Conservation (phyloP, 306 rosid genomes). For the Senna tora region DNA sequence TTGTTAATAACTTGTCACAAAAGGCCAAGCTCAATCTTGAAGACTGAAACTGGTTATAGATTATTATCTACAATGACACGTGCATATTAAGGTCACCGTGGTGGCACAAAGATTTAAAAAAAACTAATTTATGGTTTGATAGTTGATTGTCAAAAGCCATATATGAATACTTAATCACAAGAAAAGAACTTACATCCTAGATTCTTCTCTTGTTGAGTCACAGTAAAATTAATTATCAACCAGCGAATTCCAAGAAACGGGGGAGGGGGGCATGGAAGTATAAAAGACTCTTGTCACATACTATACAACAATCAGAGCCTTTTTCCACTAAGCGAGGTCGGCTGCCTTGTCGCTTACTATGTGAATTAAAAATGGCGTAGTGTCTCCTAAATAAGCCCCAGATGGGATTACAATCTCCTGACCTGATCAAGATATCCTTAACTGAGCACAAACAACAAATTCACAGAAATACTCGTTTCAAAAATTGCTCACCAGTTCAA, state of each 20-base stretch:
- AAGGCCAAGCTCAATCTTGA: too few species aligned
- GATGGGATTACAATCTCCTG: neutral
- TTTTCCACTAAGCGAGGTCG: too few species aligned
- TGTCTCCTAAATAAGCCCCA: neutral
- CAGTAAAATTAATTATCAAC: too few species aligned
- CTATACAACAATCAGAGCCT: too few species aligned
- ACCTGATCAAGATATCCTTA: neutral
- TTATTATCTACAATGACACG: too few species aligned
- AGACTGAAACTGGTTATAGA: too few species aligned
- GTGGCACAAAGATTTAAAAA: neutral
- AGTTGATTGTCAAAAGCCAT: neutral
- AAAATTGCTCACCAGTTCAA: conserved; percentile 16
- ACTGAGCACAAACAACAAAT: conserved; percentile 27
- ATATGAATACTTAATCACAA: neutral
- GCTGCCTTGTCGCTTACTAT: too few species aligned
- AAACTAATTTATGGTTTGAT: neutral
- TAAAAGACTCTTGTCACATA: too few species aligned
- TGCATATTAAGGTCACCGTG: neutral
- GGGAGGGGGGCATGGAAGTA: neutral
- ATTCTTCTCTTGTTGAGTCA: neutral
- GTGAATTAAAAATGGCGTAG: conserved; percentile 6
- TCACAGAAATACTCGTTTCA: too few species aligned
- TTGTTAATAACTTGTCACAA: too few species aligned
- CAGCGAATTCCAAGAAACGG: neutral
- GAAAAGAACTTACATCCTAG: neutral